These are phyloP conservation scores for Capsicum pubescens DNA, from an alignment of 257 asterid genomes.

Conservation along the genomic window DNA sequence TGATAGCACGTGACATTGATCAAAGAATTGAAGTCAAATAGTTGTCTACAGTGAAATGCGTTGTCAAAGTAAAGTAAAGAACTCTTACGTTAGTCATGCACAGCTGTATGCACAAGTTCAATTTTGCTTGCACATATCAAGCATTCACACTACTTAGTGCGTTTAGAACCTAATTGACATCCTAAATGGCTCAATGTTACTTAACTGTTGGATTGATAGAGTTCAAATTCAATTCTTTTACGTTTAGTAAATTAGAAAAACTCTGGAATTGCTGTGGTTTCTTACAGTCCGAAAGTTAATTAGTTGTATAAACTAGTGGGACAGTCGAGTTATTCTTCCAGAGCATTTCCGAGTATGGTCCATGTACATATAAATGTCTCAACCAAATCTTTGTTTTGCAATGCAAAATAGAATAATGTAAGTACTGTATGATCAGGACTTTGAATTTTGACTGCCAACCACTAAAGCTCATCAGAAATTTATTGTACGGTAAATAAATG, in stretches of 20 bases:
- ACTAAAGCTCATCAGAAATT: conserved; percentile 12
- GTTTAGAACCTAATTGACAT: neutral
- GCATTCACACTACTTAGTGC: conserved; percentile 18
- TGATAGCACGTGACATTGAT: conserved; percentile 14
- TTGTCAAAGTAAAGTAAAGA: conserved; percentile 9
- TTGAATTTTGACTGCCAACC: neutral
- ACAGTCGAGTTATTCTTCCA: neutral
- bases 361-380: neutral
- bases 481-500: neutral
- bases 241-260: neutral
- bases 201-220: neutral
- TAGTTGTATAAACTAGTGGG: neutral
- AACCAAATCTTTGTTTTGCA: neutral
- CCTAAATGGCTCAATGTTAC: neutral
- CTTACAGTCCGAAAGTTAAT: neutral
- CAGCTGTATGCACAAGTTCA: conserved; percentile 27
- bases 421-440: neutral
- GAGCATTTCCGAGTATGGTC: neutral
- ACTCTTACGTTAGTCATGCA: neutral
- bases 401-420: neutral
- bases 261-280: neutral
- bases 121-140: neutral
- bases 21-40: conserved; percentile 10
- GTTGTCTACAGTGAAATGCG: neutral
- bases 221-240: neutral